Conservation (phyloP, 2,329 filamentous ascomycete genomes). For the Phyllosticta citrichinensis region DNA sequence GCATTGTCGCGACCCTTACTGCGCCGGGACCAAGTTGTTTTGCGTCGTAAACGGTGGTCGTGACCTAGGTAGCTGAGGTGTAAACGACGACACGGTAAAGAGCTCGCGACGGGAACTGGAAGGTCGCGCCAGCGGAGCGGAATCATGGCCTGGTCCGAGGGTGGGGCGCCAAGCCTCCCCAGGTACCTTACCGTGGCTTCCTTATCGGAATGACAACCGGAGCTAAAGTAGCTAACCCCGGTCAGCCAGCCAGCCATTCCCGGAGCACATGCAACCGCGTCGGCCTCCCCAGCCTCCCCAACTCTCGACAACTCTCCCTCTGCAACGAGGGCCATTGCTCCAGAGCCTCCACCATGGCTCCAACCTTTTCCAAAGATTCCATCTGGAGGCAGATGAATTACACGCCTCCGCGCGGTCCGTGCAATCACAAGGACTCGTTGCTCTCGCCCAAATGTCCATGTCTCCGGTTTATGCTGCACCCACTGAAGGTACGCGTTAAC, state of each 20-base stretch:
- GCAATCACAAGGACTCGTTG: conserved; percentile 35
- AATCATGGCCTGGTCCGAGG: background rate
- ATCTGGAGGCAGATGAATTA: conserved; percentile 45
- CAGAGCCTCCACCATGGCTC: conserved; percentile 6
- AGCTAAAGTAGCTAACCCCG: background rate
- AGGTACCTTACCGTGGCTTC: background rate
- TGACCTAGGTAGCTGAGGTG: background rate
- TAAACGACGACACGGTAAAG: background rate
- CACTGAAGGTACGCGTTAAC: conserved; percentile 36
- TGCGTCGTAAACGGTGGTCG: background rate
- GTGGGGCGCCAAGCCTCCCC: background rate
- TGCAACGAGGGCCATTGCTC: background rate
- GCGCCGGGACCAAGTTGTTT: background rate
- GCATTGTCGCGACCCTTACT: conserved; percentile 51
- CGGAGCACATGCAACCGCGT: background rate
- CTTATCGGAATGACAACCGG: background rate
- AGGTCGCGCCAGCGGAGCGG: conserved; percentile 4
- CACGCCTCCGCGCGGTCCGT: conserved; percentile 39
- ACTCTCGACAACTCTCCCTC: background rate
- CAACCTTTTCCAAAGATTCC: conserved; percentile 21
- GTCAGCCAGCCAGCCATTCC: background rate
- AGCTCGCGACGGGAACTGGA: conserved; percentile 1
- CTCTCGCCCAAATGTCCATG: conserved; percentile 41
- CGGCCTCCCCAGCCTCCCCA: background rate
- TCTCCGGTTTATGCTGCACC: conserved; percentile 48